Evolutionary conservation across 805 yeast species (phyloP).

Genomic region (Lipomyces spencermartinsiae): DNA sequence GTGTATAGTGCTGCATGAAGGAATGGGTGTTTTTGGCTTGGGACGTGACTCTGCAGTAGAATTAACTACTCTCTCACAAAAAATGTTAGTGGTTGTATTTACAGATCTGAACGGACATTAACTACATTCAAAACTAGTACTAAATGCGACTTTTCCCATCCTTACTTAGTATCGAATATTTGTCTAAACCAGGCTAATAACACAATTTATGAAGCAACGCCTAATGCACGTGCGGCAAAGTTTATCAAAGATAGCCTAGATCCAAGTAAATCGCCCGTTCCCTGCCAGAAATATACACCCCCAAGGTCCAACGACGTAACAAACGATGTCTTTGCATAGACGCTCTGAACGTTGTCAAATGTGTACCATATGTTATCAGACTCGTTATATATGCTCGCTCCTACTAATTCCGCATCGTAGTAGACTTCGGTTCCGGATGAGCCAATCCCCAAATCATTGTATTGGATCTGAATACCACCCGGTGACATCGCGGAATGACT

Average conservation of each 20-base stretch:
- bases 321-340: constrained; percentile 64
- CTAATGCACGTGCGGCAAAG: constrained; percentile 11
- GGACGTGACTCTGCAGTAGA: not conserved
- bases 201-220: not conserved
- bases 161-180: not conserved
- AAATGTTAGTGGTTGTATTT: not conserved
- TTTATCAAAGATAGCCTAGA: constrained; percentile 19
- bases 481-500: constrained; percentile 51
- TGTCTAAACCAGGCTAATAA: not conserved
- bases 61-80: not conserved
- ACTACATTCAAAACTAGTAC: too few relatives aligned
- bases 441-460: constrained; percentile 56
- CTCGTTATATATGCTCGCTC: constrained; percentile 59
- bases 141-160: too few relatives aligned
- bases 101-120: not conserved
- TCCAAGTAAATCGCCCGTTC: constrained; percentile 24
- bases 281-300: constrained; percentile 88
- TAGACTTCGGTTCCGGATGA: constrained; percentile 51
- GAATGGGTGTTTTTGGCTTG: not conserved
- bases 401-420: constrained; percentile 56
- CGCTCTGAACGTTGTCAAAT: constrained; percentile 69
- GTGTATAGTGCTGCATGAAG: not conserved
- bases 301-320: constrained; percentile 58
- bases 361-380: constrained; percentile 53
- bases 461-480: constrained; percentile 58